Evolutionary conservation across 148 eudicot species (phyloP), one percentile per base, ranked within the genome.

Genomic region (Rhododendron ferrugineum): DNA sequence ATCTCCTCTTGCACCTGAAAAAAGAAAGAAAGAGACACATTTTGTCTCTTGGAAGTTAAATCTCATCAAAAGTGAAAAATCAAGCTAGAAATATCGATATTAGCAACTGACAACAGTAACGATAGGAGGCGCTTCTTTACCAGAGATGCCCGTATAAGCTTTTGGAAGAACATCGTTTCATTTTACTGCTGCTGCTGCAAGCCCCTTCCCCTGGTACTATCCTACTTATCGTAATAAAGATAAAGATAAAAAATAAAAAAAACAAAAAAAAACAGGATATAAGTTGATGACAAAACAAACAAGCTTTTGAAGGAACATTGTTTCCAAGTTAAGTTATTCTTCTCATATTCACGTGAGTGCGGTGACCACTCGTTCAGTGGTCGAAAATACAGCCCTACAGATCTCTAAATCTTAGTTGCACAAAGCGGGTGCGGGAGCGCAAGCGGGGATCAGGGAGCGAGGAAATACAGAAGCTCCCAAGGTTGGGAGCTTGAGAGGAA

Each of bases 21-120:
- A 83, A 30, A 73, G 66, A 50, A 36, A 73, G 66, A 47, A 73
- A 83, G 54, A 46, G 44, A 83, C 78, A 83, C 78, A 42, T 47
- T 46, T 70, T 42, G 42, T 28, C 23, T 18, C 36, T 50, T 10
- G 84, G 64, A 58, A 22, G 64, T 50, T 50, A 50, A 47, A 47
- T 26, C 56, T 8, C 28, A 68, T 82, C 42, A 8, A 46, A 66
- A 26, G 76, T 30, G 68, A 23, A 49, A 78, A 79, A 78, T 2
- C 80, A 78, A 23, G 50, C 49, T 0, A 46, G 49, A 23, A 78
- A n/a, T 5, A 78, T 23, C 26, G 58, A 28, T 30, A 79, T 11
- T 28, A 78, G 36, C 58, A 68, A 44, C 8, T 11, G 23, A 42
- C 50, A 40, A 23, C 54, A 47, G 54, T 78, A 78, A 78, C 9